Evolutionary conservation across 495 filamentous ascomycete genomes (phyloP).

Genomic region (Hypoxylon crocopeplum): DNA sequence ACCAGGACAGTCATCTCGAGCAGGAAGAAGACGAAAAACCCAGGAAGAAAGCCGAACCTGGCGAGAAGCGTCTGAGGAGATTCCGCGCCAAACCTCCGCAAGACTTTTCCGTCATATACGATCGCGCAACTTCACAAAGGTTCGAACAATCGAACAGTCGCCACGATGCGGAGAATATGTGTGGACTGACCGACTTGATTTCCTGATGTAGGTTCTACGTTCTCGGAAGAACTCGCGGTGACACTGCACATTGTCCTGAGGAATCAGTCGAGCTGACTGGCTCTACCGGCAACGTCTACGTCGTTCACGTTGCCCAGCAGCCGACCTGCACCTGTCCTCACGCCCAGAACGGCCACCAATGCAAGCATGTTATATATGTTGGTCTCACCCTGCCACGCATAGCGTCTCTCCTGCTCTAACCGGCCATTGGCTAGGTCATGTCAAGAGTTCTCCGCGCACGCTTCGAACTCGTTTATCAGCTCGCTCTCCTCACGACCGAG

Average conservation of each 20-base stretch:
- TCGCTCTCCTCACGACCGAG: slow-evolving; percentile 72
- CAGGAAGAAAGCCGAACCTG: not conserved
- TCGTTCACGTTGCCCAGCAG: slow-evolving; percentile 53
- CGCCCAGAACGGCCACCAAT: slow-evolving; percentile 67
- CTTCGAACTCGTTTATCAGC: slow-evolving; percentile 71
- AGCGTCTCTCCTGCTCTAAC: not conserved
- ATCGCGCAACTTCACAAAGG: slow-evolving; percentile 49
- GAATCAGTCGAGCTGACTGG: slow-evolving; percentile 72
- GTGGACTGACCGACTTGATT: not conserved
- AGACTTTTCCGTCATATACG: slow-evolving; percentile 46
- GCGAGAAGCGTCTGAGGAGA: slow-evolving; percentile 38
- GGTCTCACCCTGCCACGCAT: slow-evolving; percentile 2
- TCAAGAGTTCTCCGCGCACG: slow-evolving; percentile 70
- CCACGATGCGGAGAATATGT: too few species aligned
- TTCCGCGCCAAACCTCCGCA: slow-evolving; percentile 45
- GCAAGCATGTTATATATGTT: slow-evolving; percentile 61
- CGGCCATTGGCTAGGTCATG: slow-evolving; percentile 56
- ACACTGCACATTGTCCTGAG: slow-evolving; percentile 39
- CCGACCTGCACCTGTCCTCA: slow-evolving; percentile 76
- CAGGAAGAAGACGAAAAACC: slow-evolving; percentile 3
- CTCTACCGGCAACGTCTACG: slow-evolving; percentile 79
- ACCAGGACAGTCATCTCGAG: not conserved
- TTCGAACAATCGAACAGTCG: too few species aligned
- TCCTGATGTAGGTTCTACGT: slow-evolving; percentile 43
- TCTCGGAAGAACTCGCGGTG: slow-evolving; percentile 43